Evolutionary conservation across 345 rosid species (phyloP).

Genomic region (Corchorus olitorius): DNA sequence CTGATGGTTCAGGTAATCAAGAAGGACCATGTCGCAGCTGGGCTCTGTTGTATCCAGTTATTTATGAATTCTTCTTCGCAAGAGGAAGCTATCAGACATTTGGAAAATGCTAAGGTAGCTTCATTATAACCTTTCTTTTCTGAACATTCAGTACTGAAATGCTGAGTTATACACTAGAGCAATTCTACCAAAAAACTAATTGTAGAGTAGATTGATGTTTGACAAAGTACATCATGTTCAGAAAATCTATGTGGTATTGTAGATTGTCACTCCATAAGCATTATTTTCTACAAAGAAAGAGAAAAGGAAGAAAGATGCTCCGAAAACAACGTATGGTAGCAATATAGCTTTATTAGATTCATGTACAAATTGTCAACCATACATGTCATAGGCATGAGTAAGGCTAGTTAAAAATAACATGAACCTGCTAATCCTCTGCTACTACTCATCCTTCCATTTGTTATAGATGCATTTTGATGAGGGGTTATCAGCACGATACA

Average conservation of each 20-base stretch:
- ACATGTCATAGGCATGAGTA: not conserved
- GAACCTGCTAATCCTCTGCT: not conserved
- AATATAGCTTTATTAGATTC: not conserved
- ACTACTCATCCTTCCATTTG: slow-evolving; percentile 27
- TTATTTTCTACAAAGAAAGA: not conserved
- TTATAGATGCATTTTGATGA: slow-evolving; percentile 93
- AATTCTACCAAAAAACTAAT: not conserved
- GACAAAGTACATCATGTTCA: not conserved
- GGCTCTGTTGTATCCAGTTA: slow-evolving; percentile 90
- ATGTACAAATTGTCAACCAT: not conserved
- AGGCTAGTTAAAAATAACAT: not conserved
- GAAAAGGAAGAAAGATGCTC: not conserved
- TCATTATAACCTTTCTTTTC: slow-evolving; percentile 9
- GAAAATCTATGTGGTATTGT: not conserved
- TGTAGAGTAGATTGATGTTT: not conserved
- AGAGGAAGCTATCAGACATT: slow-evolving; percentile 91
- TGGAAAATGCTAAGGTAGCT: slow-evolving; percentile 86
- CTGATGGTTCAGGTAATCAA: slow-evolving; percentile 71
- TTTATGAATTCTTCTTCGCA: slow-evolving; percentile 87
- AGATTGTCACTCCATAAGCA: not conserved
- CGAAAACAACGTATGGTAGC: not conserved
- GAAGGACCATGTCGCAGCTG: slow-evolving; percentile 94
- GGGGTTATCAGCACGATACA: slow-evolving; percentile 76
- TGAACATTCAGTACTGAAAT: not conserved
- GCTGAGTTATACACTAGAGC: not conserved